Conservation (phyloP, 75 land plant genomes). For the Adiantum capillusveneris region DNA sequence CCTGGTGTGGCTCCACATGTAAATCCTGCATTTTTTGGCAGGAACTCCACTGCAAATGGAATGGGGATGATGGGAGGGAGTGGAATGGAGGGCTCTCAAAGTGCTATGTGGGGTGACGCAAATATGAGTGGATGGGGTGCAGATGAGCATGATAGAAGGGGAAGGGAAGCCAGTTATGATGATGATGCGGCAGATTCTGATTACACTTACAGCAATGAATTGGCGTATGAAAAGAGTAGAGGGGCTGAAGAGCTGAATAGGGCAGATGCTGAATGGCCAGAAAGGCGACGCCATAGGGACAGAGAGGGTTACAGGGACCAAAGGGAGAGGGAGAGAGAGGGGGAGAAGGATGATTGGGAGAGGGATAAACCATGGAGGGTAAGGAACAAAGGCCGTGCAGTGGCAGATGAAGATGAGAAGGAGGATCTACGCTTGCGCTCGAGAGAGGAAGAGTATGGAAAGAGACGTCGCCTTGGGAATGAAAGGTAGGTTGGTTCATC, state of each 20-base stretch:
- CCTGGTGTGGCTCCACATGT: conserved; percentile 84
- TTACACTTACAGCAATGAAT: conserved; percentile 53
- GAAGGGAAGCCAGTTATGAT: conserved; percentile 60
- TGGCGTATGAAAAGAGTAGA: conserved; percentile 42
- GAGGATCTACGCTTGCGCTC: conserved; percentile 32
- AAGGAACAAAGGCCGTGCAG: conserved; percentile 38
- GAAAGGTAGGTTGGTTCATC: background rate
- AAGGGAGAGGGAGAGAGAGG: conserved; percentile 22
- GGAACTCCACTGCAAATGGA: conserved; percentile 53
- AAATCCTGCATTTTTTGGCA: conserved; percentile 88
- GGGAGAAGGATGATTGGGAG: conserved; percentile 62
- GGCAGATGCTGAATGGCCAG: conserved; percentile 36
- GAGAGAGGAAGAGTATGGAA: conserved; percentile 73
- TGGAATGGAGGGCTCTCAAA: conserved; percentile 31
- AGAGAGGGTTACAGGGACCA: conserved; percentile 8
- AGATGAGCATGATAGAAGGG: conserved; percentile 59
- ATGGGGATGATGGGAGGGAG: conserved; percentile 62
- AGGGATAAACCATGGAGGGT: conserved; percentile 41
- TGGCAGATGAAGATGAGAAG: conserved; percentile 50
- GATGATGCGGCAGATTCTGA: conserved; percentile 66
- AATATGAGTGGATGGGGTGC: conserved; percentile 57
- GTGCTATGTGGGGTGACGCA: conserved; percentile 78
- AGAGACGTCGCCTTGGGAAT: conserved; percentile 36
- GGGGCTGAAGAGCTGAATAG: conserved; percentile 54
- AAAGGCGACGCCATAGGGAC: conserved; percentile 23